phyloP scores from a whole-genome alignment of 2,329 filamentous ascomycete species.

The Aureobasidium sp. region DNA sequence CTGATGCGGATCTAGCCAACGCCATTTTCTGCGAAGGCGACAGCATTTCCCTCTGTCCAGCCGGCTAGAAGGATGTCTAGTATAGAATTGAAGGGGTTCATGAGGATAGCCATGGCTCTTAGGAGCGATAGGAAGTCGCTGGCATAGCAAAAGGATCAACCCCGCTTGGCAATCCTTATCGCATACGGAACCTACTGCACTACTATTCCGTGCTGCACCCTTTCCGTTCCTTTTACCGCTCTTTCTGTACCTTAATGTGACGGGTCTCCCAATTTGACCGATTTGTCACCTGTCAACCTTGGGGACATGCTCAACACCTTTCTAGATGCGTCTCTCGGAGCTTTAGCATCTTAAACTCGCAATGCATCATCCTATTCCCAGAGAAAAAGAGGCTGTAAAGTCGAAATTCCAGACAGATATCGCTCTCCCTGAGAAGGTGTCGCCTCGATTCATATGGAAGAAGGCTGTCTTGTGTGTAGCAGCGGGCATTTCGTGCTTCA shows the following conservation, averaged over 20 bases:
- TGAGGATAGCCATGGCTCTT: no score
- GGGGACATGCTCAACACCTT: not conserved
- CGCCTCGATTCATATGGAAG: not conserved
- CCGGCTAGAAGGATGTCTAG: no score
- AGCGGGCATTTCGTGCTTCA: not conserved
- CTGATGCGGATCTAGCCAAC: slow-evolving; percentile 1
- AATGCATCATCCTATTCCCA: not conserved
- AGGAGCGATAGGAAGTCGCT: no score
- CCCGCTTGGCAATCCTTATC: not conserved
- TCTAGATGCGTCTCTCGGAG: no score
- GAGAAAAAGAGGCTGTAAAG: not conserved
- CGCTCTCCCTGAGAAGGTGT: not conserved
- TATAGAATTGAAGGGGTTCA: not conserved
- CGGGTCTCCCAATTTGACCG: no score
- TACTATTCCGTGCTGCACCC: not conserved
- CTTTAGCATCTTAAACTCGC: no score
- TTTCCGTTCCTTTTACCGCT: not conserved
- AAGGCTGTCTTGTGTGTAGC: not conserved
- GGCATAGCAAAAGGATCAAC: not conserved
- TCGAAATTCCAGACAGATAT: not conserved
- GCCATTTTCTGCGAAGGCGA: not conserved
- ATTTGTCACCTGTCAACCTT: not conserved
- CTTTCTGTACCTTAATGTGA: not conserved
- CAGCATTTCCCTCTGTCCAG: not conserved
- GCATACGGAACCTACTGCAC: not conserved